A percentile compares a stretch with the other conserved stretches of the same genome.
Conservation (phyloP, 208 protist species). For the Acanthamoeba culbertsoni region DNA sequence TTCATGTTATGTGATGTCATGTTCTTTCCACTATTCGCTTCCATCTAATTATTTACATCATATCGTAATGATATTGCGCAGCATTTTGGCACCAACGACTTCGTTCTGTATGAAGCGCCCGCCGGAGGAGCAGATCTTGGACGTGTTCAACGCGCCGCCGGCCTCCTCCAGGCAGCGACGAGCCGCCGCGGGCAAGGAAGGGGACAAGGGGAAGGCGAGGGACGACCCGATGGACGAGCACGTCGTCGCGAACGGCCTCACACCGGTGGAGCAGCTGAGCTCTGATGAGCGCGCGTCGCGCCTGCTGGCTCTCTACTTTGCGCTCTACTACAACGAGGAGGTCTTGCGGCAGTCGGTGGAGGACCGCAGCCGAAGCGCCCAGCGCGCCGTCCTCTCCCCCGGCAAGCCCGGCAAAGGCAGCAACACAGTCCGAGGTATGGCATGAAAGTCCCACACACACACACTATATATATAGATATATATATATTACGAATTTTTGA, state of each 20-base stretch:
- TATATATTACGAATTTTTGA: neutral
- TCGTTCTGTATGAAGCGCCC: constrained; percentile 7
- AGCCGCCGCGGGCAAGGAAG: neutral
- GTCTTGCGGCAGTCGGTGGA: neutral
- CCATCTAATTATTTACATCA: neutral
- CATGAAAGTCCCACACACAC: too few relatives aligned
- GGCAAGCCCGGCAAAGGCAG: neutral
- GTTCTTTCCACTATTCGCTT: neutral
- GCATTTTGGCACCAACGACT: neutral
- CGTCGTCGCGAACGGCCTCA: neutral
- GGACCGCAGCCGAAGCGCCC: neutral
- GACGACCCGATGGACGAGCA: too few relatives aligned
- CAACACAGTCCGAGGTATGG: neutral
- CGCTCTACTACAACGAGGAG: constrained; percentile 8
- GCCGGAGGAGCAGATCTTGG: neutral
- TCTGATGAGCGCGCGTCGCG: neutral
- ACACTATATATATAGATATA: too few relatives aligned
- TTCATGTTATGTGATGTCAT: neutral
- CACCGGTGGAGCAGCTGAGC: neutral
- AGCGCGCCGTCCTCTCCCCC: neutral
- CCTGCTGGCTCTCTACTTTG: constrained; percentile 21
- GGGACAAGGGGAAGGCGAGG: neutral
- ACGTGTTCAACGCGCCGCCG: neutral
- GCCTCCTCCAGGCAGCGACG: neutral
- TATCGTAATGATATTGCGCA: neutral